Evolutionary conservation across 257 asterid genomes (phyloP).

Genomic region (Primulina eburnea): DNA sequence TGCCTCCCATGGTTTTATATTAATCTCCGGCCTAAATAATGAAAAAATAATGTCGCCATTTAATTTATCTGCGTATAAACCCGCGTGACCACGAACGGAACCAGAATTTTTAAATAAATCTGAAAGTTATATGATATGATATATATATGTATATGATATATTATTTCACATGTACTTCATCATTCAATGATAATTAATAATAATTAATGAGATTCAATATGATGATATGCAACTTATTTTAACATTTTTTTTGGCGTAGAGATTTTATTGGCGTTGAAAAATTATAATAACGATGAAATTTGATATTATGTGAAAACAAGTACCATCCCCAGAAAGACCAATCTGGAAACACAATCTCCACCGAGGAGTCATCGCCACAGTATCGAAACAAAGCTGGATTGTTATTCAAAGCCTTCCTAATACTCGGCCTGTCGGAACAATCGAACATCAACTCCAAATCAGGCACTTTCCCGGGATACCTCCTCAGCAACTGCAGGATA

Average conservation of each 20-base stretch:
- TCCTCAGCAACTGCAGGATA: conserved; percentile 59
- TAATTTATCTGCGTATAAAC: conserved; percentile 25
- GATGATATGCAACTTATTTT: too few relatives aligned
- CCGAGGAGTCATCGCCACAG: conserved; percentile 45
- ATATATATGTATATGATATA: too few relatives aligned
- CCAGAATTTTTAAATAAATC: too few relatives aligned
- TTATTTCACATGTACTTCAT: too few relatives aligned
- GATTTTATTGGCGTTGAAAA: too few relatives aligned
- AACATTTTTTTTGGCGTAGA: too few relatives aligned
- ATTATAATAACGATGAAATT: too few relatives aligned
- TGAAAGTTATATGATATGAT: too few relatives aligned
- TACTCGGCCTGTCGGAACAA: conserved; percentile 61
- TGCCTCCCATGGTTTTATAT: conserved; percentile 65
- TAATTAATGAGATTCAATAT: too few relatives aligned
- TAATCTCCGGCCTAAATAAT: conserved; percentile 56
- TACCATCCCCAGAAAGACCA: conserved; percentile 98
- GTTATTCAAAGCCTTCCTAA: conserved; percentile 30
- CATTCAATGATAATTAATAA: too few relatives aligned
- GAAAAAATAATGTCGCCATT: background rate
- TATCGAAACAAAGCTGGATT: conserved; percentile 66
- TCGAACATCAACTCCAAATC: conserved; percentile 88
- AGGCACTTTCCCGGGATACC: conserved; percentile 69
- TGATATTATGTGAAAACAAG: too few relatives aligned
- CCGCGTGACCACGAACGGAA: background rate
- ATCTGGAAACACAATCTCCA: conserved; percentile 77